Conservation (phyloP, 192 early-diverging fungal genomes). For the Rhizoclosmatium globosum region DNA sequence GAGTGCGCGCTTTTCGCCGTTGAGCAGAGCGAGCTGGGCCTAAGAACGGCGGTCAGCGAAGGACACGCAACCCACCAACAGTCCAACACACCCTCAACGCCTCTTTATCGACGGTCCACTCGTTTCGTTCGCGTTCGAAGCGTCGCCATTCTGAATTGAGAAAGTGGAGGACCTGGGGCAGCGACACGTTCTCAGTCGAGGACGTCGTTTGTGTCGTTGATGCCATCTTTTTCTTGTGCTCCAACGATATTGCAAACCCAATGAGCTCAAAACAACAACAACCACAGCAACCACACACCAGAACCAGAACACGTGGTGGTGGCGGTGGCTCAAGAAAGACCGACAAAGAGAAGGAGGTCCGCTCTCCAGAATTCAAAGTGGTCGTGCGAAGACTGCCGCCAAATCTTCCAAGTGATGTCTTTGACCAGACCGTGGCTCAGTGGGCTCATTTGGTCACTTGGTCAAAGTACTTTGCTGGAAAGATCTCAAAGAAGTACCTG, state of each 20-base stretch:
- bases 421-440: neutral
- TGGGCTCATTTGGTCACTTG: neutral
- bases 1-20: conserved; percentile 78
- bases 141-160: conserved; percentile 84
- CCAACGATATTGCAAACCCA: no score
- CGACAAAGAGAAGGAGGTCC: neutral
- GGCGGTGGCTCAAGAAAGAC: no score
- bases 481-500: neutral
- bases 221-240: no score
- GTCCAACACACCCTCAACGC: conserved; percentile 72
- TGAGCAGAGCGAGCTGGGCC: conserved; percentile 78
- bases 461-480: neutral
- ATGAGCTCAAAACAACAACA: no score
- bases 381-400: conserved; percentile 30
- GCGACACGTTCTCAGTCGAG: neutral
- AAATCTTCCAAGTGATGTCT: neutral
- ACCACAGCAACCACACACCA: no score
- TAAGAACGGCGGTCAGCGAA: conserved; percentile 39
- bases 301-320: no score
- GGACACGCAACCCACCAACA: neutral
- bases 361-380: conserved; percentile 1
- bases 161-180: conserved; percentile 71
- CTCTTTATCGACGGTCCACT: conserved; percentile 84
- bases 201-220: no score
- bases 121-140: conserved; percentile 84